phyloP scores from a whole-genome alignment of 345 rosid genomes.

The Linum lewisii region DNA sequence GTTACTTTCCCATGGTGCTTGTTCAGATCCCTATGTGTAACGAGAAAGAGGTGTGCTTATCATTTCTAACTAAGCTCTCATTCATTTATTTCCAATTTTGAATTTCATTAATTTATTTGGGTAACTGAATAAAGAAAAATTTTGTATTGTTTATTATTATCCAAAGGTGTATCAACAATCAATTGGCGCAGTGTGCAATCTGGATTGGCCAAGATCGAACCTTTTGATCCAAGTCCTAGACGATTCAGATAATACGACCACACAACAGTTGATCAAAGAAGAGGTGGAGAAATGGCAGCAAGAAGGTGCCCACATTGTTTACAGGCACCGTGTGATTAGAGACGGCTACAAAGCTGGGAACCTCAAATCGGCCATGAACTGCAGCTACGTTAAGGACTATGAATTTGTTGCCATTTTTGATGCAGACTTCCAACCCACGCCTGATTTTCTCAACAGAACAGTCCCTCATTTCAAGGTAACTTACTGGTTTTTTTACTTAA shows the following conservation, averaged over 20 bases:
- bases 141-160: not conserved
- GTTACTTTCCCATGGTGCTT: not conserved
- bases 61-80: no score
- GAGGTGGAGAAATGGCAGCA: constrained; percentile 21
- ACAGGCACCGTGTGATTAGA: constrained; percentile 20
- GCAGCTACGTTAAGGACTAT: constrained; percentile 10
- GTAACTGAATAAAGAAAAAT: no score
- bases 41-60: constrained; percentile 1
- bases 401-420: constrained; percentile 21
- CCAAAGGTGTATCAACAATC: constrained; percentile 24
- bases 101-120: not conserved
- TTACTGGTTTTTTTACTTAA: not conserved
- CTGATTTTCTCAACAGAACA: constrained; percentile 20
- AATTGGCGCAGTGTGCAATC: constrained; percentile 18
- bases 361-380: constrained; percentile 20
- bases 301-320: constrained; percentile 18
- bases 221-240: constrained; percentile 24
- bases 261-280: constrained; percentile 15
- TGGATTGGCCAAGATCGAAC: constrained; percentile 22
- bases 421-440: constrained; percentile 20
- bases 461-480: constrained; percentile 24
- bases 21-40: constrained; percentile 3
- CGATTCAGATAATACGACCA: constrained; percentile 18
- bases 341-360: constrained; percentile 29
- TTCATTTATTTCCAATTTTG: no score